Conservation (phyloP, 2,329 filamentous ascomycete genomes). For the Xylaria sp. region DNA sequence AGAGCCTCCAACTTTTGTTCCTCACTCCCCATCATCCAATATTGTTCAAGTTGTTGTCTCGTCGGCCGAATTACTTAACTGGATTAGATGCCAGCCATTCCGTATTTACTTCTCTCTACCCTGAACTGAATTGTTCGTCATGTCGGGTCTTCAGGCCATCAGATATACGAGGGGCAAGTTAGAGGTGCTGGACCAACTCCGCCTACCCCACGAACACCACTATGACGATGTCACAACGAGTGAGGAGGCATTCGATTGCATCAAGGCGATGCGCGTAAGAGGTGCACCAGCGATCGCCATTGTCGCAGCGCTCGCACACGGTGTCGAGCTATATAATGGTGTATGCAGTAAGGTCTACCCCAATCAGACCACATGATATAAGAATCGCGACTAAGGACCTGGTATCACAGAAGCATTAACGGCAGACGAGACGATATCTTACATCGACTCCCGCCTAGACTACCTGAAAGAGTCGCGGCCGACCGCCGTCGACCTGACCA, state of each 20-base stretch:
- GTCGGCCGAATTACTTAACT: no score
- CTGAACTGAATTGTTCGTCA: constrained; percentile 37
- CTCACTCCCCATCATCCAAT: no score
- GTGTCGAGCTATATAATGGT: constrained; percentile 76
- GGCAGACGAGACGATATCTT: constrained; percentile 65
- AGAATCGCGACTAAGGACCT: neutral
- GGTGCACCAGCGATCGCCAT: constrained; percentile 96
- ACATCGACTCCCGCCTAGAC: constrained; percentile 78
- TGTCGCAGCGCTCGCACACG: constrained; percentile 88
- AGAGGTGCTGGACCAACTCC: constrained; percentile 82
- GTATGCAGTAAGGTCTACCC: constrained; percentile 46
- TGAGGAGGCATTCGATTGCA: constrained; percentile 81
- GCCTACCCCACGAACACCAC: constrained; percentile 78
- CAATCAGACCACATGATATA: neutral
- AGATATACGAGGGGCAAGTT: constrained; percentile 75
- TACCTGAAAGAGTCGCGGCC: constrained; percentile 89
- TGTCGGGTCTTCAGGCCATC: constrained; percentile 75
- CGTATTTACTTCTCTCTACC: neutral
- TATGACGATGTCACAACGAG: constrained; percentile 75
- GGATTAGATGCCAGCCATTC: no score
- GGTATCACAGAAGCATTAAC: constrained; percentile 45
- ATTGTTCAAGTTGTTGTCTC: no score
- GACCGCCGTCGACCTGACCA: constrained; percentile 92
- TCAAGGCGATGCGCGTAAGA: constrained; percentile 78
- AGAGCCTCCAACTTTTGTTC: no score